These are phyloP conservation scores for Fusarium drepaniforme DNA, from an alignment of 2,329 filamentous ascomycete species.

Conservation along the genomic window DNA sequence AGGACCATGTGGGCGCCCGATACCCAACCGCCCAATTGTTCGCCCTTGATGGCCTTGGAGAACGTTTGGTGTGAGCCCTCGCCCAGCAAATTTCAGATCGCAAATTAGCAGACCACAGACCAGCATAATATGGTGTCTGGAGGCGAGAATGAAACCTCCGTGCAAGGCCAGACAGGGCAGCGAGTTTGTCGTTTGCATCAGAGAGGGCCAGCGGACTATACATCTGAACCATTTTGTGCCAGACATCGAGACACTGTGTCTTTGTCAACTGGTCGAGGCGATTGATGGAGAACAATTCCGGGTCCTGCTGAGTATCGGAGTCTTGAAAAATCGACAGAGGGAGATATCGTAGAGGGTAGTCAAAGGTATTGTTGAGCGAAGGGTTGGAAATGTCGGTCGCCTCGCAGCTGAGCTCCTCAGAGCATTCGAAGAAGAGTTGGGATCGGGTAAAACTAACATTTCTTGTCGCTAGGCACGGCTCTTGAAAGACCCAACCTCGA, in stretches of 20 bases:
- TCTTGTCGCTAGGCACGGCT: not conserved
- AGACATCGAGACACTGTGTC: not conserved
- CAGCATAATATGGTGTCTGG: not conserved
- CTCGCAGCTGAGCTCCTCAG: not conserved
- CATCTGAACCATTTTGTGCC: not conserved
- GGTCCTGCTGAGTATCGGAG: not conserved
- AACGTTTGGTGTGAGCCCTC: not conserved
- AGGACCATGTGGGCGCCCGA: not conserved
- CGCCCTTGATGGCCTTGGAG: not conserved
- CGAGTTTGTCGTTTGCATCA: not conserved
- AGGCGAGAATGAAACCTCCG: not conserved
- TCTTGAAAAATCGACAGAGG: not conserved
- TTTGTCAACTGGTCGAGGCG: not conserved
- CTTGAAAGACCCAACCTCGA: not conserved
- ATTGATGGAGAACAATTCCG: not conserved
- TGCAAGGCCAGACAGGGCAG: not conserved
- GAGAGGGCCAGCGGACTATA: not conserved
- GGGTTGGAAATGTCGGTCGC: not conserved
- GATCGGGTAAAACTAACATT: not conserved
- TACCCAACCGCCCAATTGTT: not conserved
- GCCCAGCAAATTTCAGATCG: not conserved
- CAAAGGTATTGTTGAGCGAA: not conserved
- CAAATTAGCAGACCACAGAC: not conserved
- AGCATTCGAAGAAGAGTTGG: not conserved
- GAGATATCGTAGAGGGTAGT: not conserved